These are phyloP conservation scores for Aquanectria penicillioides DNA, from an alignment of 2,329 filamentous ascomycete genomes.

Conservation along the genomic window DNA sequence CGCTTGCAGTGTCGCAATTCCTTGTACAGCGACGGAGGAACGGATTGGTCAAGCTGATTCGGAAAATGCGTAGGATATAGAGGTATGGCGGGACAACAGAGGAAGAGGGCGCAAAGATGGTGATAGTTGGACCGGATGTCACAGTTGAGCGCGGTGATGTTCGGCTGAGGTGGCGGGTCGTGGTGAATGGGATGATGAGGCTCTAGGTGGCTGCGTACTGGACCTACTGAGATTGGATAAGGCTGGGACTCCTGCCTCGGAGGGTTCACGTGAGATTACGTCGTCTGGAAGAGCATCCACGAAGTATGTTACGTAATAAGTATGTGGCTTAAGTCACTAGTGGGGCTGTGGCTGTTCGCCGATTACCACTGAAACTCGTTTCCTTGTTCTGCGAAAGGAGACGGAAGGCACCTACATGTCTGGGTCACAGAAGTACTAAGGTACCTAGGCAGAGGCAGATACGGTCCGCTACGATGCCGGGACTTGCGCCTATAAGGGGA, in stretches of 20 bases:
- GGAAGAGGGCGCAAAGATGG: not conserved
- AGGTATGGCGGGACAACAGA: not conserved
- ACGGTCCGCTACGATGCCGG: too few species aligned
- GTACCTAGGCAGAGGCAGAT: too few species aligned
- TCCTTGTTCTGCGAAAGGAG: not conserved
- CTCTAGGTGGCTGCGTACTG: constrained; percentile 13
- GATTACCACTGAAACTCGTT: not conserved
- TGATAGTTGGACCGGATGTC: not conserved
- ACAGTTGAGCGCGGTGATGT: constrained; percentile 2
- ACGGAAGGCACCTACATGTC: not conserved
- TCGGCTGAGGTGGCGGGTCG: not conserved
- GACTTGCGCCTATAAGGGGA: too few species aligned
- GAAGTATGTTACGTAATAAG: constrained; percentile 9
- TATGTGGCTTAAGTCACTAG: constrained; percentile 4
- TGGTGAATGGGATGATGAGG: constrained; percentile 30
- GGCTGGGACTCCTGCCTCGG: not conserved
- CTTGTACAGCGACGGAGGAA: not conserved
- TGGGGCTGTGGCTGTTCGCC: constrained; percentile 10
- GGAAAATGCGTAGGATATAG: not conserved
- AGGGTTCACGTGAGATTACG: constrained; percentile 41
- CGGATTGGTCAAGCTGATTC: not conserved
- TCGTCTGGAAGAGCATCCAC: constrained; percentile 19
- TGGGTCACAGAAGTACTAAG: too few species aligned
- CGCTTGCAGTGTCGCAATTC: not conserved
- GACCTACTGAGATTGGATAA: not conserved